Evolutionary conservation across 2,329 filamentous ascomycete species (phyloP), one percentile per base, ranked within the genome.

Genomic region (Rugonectria rugulosa): DNA sequence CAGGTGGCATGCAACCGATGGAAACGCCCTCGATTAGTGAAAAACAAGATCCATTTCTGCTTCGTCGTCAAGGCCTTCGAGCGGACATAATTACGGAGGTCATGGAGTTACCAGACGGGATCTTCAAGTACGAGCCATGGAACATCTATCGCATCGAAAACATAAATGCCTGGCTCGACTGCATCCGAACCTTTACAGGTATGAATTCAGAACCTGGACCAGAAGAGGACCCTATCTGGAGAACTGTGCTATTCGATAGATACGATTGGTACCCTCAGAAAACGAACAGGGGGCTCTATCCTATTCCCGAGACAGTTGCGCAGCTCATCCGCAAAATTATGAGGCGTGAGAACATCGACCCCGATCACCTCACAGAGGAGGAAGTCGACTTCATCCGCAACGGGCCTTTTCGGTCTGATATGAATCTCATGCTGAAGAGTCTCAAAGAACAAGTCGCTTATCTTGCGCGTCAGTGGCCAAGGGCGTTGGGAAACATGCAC

Each of bases 211-310:
- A 32, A 9, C 29, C 5, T 14, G 12, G 29, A 5, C 12, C 29
- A 32, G 11, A 32, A 14, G 29, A 32, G 5, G 54, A 57, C 8
- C 42, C 46, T 8, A 31, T 57, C 2, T 57, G 54, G 43, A 24
- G 50, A 15, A 38, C 38, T 10, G 11, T 54, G 29, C n/a, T 32
- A 32, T 32, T 32, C 29, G 29, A 32, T 32, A 10, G 29, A 8
- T 14, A 32, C 29, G 29, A 32, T 32, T 32, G 29, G 29, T 32
- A 32, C n/a, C 3, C 31, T 29, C 6, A 14, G 31, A 9, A 26
- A n/a, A n/a, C n/a, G n/a, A 10, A 31, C 14, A 9, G 26, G 17
- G 12, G 29, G 29, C 29, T 32, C 5, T 24, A 11, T 38, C 32
- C 23, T 26, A 24, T 3, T 12, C 12, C 15, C 5, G 3, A 21